Conservation (phyloP, 179 eudicot species). For the Dionaea muscipula region DNA sequence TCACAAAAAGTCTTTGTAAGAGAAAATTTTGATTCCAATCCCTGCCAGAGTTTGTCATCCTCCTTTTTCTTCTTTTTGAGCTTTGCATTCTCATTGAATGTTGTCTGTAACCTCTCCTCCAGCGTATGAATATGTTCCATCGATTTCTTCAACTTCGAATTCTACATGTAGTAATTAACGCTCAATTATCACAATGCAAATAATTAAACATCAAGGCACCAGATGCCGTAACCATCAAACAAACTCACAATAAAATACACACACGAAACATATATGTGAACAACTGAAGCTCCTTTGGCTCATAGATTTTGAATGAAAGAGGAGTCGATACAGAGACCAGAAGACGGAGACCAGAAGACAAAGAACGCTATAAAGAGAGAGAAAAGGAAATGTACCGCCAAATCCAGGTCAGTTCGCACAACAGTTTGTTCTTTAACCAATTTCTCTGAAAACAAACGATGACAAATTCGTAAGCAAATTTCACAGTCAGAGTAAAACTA, state of each 20-base stretch:
- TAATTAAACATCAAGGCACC: background rate
- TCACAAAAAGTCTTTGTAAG: slow-evolving; percentile 66
- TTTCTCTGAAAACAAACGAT: slow-evolving; percentile 9
- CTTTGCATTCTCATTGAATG: slow-evolving; percentile 75
- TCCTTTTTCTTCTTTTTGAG: slow-evolving; percentile 82
- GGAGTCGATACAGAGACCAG: background rate
- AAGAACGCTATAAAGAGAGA: slow-evolving; percentile 3
- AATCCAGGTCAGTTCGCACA: slow-evolving; percentile 25
- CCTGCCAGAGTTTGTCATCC: slow-evolving; percentile 82
- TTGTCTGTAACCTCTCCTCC: slow-evolving; percentile 72
- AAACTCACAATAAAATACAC: background rate
- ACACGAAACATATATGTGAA: background rate
- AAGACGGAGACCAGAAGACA: background rate
- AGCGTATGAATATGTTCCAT: slow-evolving; percentile 45
- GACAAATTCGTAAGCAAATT: slow-evolving; percentile 7
- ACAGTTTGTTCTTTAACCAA: slow-evolving; percentile 54
- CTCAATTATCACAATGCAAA: background rate
- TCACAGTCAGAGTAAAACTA: background rate
- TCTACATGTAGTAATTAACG: slow-evolving; percentile 29
- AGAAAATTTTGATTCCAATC: slow-evolving; percentile 78
- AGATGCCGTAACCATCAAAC: background rate
- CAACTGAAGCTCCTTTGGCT: too few species aligned
- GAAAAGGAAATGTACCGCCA: background rate
- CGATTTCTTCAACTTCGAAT: slow-evolving; percentile 66
- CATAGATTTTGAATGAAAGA: too few species aligned